Percentiles rank a stretch among this genome's conserved stretches.
These are phyloP conservation scores for Psilocybe cubensis DNA, from an alignment of 768 basidiomycete species.

Conservation along the genomic window DNA sequence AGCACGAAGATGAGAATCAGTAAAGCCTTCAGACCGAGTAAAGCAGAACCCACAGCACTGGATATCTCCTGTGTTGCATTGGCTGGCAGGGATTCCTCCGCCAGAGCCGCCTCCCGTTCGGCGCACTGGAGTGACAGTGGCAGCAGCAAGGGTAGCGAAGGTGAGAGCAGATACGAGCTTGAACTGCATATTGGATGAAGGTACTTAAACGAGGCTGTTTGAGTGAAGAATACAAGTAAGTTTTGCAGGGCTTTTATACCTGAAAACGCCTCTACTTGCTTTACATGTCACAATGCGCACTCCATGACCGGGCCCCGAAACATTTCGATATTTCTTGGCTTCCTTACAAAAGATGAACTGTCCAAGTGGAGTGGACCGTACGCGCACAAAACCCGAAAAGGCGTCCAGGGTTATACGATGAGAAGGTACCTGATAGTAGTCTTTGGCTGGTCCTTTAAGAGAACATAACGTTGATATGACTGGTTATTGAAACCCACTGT, in stretches of 20 bases:
- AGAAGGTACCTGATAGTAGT: too few relatives aligned
- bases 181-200: conserved; percentile 8
- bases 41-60: conserved; percentile 25
- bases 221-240: neutral
- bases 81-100: conserved; percentile 6
- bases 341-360: neutral
- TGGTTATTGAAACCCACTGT: too few relatives aligned
- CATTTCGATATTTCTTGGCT: neutral
- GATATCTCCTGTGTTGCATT: conserved; percentile 27
- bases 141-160: conserved; percentile 9
- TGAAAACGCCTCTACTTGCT: neutral
- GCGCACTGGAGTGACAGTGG: conserved; percentile 7
- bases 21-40: neutral
- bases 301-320: neutral
- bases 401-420: too few relatives aligned
- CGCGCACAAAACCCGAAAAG: neutral
- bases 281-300: too few relatives aligned
- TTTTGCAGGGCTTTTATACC: conserved; percentile 1
- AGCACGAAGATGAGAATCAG: neutral
- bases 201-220: conserved; percentile 4
- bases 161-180: conserved; percentile 8
- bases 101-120: neutral
- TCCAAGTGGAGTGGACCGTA: neutral
- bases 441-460: too few relatives aligned
- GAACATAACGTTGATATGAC: too few relatives aligned